Conservation (phyloP, 108 stramenopile genomes). For the Fragilaria crotonensis region DNA sequence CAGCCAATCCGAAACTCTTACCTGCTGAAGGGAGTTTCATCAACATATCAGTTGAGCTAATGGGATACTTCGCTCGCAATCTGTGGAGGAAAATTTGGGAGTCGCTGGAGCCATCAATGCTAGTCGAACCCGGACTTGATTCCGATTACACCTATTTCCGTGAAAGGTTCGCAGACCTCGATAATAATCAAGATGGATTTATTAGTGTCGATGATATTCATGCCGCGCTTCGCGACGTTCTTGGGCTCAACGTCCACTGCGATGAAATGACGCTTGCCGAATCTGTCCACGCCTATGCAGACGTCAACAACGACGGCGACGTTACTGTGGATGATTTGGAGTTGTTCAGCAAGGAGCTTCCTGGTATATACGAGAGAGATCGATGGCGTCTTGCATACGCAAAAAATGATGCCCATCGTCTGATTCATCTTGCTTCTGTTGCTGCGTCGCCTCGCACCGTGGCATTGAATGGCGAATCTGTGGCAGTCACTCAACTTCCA, state of each 20-base stretch:
- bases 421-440: no score
- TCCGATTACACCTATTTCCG: conserved; percentile 20
- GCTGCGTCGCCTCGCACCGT: no score
- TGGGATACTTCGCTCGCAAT: conserved; percentile 42
- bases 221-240: background rate
- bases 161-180: conserved; percentile 7
- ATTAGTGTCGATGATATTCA: conserved; percentile 16
- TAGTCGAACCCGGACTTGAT: conserved; percentile 8
- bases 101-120: conserved; percentile 4
- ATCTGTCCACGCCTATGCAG: conserved; percentile 17
- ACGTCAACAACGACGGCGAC: conserved; percentile 6
- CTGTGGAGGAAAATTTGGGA: conserved; percentile 38
- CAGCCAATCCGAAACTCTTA: conserved; percentile 19
- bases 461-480: no score
- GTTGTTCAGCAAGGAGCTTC: conserved; percentile 4
- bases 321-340: conserved; percentile 11
- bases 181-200: conserved; percentile 2
- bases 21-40: conserved; percentile 40
- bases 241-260: conserved; percentile 11
- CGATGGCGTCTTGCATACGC: conserved; percentile 9
- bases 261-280: conserved; percentile 11
- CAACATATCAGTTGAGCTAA: conserved; percentile 42
- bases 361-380: conserved; percentile 5
- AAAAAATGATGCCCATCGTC: no score
- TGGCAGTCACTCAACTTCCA: no score